phyloP scores from a whole-genome alignment of 1,139 yeast species.

The Hansenula sp. region DNA sequence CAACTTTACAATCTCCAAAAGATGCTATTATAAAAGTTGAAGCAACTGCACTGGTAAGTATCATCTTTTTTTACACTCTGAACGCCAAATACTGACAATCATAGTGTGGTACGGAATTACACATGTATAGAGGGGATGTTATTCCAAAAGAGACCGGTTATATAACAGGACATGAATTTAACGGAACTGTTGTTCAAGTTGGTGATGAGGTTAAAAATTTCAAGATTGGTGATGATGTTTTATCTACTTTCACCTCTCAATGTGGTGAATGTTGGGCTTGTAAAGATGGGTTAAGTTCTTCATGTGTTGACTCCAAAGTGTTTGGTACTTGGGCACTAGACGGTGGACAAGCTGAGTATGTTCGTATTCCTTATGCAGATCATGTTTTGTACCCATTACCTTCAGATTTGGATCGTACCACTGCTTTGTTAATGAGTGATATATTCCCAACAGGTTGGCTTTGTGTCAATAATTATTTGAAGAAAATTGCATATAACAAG shows the following conservation, averaged over 20 bases:
- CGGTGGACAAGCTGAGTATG: constrained; percentile 59
- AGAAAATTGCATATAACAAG: constrained; percentile 29
- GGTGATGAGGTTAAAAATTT: constrained; percentile 61
- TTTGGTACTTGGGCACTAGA: constrained; percentile 66
- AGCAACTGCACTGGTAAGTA: constrained; percentile 40
- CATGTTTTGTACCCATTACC: constrained; percentile 46
- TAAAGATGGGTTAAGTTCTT: constrained; percentile 44
- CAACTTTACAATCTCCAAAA: constrained; percentile 34
- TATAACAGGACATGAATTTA: constrained; percentile 68
- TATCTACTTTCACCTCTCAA: constrained; percentile 50
- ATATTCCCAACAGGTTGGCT: constrained; percentile 64
- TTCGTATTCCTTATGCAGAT: constrained; percentile 54
- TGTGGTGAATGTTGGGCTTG: constrained; percentile 32
- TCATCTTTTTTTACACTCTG: too few relatives aligned
- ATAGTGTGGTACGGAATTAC: constrained; percentile 57
- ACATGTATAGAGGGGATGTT: constrained; percentile 56
- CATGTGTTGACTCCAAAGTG: constrained; percentile 46
- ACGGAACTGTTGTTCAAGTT: constrained; percentile 68
- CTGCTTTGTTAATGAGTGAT: constrained; percentile 60
- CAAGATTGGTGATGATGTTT: constrained; percentile 68
- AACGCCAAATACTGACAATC: too few relatives aligned
- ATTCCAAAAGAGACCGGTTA: constrained; percentile 37
- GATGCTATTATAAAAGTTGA: constrained; percentile 52
- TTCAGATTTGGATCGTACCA: constrained; percentile 35
- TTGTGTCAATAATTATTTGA: constrained; percentile 47